phyloP scores from a whole-genome alignment of 2,329 filamentous ascomycete genomes.

The Mariannaea elegans region DNA sequence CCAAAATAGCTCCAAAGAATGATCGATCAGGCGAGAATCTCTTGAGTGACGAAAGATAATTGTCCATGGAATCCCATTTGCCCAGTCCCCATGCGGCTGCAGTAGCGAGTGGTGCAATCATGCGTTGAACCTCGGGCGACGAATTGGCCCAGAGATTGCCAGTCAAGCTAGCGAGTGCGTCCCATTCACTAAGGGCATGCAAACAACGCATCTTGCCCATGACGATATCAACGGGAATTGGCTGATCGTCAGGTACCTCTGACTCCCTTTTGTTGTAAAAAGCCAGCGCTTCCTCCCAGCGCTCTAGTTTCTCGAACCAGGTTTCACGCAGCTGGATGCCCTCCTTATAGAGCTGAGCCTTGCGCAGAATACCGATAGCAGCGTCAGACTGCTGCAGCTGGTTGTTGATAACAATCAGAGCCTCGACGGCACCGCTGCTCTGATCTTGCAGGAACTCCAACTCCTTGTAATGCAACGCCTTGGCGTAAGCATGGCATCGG shows the following conservation, averaged over 20 bases:
- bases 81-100: conserved; percentile 95
- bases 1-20: conserved; percentile 96
- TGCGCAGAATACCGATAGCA: conserved; percentile 95
- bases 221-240: conserved; percentile 85
- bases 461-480: conserved; percentile 98
- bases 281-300: conserved; percentile 95
- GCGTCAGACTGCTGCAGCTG: conserved; percentile 98
- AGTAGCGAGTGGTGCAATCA: conserved; percentile 92
- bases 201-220: conserved; percentile 99
- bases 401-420: conserved; percentile 98
- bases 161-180: conserved; percentile 85
- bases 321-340: conserved; percentile 94
- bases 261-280: conserved; percentile 90
- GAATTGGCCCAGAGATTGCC: conserved; percentile 95
- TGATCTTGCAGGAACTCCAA: conserved; percentile 98
- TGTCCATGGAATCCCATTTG: conserved; percentile 99
- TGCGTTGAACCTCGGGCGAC: conserved; percentile 83
- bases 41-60: conserved; percentile 95
- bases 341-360: conserved; percentile 94
- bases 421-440: conserved; percentile 93
- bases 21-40: conserved; percentile 91
- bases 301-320: conserved; percentile 98
- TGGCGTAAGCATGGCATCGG: conserved; percentile 97
- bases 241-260: conserved; percentile 66
- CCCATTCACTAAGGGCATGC: conserved; percentile 97